phyloP scores from a whole-genome alignment of 805 yeast species.

The Helenozyma rhizophorensis region DNA sequence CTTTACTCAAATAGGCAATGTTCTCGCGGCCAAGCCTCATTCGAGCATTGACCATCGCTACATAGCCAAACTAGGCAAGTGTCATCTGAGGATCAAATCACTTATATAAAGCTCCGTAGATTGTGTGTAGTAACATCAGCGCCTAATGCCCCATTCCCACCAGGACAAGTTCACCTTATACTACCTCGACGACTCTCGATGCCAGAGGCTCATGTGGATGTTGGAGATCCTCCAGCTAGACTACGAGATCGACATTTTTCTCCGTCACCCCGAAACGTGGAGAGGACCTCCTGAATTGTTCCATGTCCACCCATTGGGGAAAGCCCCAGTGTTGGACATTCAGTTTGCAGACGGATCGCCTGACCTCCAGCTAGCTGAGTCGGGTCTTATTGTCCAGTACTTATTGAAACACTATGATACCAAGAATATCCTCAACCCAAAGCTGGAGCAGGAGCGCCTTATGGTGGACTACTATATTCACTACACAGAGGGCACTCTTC shows the following conservation, averaged over 20 bases:
- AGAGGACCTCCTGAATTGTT: conserved; percentile 39
- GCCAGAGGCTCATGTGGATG: conserved; percentile 60
- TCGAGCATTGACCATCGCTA: no score
- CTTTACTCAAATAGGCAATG: no score
- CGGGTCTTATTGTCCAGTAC: conserved; percentile 55
- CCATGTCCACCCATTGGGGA: conserved; percentile 58
- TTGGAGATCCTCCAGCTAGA: conserved; percentile 56
- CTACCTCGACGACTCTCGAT: conserved; percentile 52
- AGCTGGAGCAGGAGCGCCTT: conserved; percentile 35
- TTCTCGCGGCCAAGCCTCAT: no score
- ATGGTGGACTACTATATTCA: conserved; percentile 49
- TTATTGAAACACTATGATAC: conserved; percentile 48
- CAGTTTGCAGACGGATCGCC: conserved; percentile 31
- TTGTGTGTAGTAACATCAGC: no score
- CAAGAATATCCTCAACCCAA: conserved; percentile 32
- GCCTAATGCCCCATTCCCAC: no score
- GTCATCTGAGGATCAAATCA: no score
- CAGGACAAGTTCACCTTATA: conserved; percentile 15
- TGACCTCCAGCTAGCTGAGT: conserved; percentile 46
- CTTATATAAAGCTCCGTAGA: no score
- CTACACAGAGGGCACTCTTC: conserved; percentile 61
- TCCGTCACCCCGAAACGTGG: conserved; percentile 44
- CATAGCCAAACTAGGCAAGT: no score
- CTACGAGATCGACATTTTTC: conserved; percentile 50
- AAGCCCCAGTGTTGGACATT: conserved; percentile 53